Evolutionary conservation across 176 grass and related monocot genomes (phyloP).

Genomic region (Urochloa ruziziensis): DNA sequence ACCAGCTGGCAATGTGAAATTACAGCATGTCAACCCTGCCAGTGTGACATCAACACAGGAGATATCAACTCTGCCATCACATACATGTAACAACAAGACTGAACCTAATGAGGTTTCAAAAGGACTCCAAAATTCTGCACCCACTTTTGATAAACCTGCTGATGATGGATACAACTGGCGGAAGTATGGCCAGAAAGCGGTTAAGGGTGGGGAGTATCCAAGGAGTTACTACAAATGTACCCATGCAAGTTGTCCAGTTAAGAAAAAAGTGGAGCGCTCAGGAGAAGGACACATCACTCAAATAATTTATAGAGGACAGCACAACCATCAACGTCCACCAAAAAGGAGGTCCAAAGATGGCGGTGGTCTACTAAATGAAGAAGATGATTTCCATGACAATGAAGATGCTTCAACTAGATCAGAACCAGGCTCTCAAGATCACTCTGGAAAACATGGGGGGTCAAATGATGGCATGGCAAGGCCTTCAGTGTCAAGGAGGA

Average conservation of each 20-base stretch:
- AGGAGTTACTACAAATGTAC: conserved; percentile 82
- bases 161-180: conserved; percentile 80
- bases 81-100: conserved; percentile 34
- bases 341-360: conserved; percentile 68
- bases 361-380: conserved; percentile 35
- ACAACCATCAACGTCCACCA: conserved; percentile 53
- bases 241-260: conserved; percentile 54
- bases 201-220: conserved; percentile 69
- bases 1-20: neutral
- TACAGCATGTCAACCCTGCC: conserved; percentile 26
- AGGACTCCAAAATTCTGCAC: conserved; percentile 39
- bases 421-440: conserved; percentile 44
- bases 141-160: conserved; percentile 54
- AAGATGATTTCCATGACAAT: conserved; percentile 42
- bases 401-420: conserved; percentile 39
- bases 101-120: conserved; percentile 50
- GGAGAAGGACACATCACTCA: conserved; percentile 55
- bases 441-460: conserved; percentile 43
- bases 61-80: conserved; percentile 24
- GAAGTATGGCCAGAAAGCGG: conserved; percentile 82
- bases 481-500: conserved; percentile 36
- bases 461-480: conserved; percentile 37
- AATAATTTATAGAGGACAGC: conserved; percentile 75
- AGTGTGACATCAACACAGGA: conserved; percentile 38
- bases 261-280: conserved; percentile 76